These are phyloP conservation scores for Plantago coronopus DNA, from an alignment of 305 asterid genomes.

Conservation along the genomic window DNA sequence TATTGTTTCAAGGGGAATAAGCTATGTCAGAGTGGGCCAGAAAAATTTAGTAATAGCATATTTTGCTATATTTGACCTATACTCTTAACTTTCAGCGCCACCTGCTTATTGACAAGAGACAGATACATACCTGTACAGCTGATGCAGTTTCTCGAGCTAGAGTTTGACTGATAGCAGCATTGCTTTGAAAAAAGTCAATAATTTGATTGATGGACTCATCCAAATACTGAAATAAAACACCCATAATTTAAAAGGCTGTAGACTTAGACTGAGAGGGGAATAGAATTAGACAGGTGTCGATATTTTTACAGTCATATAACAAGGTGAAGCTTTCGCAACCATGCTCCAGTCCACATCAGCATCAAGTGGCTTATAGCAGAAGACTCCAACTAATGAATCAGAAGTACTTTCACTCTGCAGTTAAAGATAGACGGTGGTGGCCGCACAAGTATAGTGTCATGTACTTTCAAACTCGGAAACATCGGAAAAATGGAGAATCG, in stretches of 20 bases:
- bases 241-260: conserved; percentile 11
- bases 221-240: conserved; percentile 60
- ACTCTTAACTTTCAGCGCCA: background rate
- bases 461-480: conserved; percentile 15
- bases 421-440: conserved; percentile 17
- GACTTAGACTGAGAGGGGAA: conserved; percentile 13
- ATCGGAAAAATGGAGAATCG: conserved; percentile 16
- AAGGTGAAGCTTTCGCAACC: conserved; percentile 95
- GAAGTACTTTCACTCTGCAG: conserved; percentile 78
- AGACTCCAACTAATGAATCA: conserved; percentile 82
- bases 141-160: conserved; percentile 95
- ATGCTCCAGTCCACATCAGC: conserved; percentile 86
- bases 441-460: conserved; percentile 7
- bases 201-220: conserved; percentile 81
- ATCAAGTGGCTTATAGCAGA: conserved; percentile 86
- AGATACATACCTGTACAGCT: conserved; percentile 78
- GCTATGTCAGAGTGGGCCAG: too few species aligned
- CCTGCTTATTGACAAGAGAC: conserved; percentile 15
- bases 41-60: too few species aligned
- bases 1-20: too few species aligned
- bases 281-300: conserved; percentile 18
- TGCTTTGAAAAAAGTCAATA: conserved; percentile 71
- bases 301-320: conserved; percentile 83
- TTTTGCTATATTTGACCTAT: too few species aligned
- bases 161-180: conserved; percentile 77